phyloP scores from a whole-genome alignment of 805 yeast species.

The Kuraishia borneana region DNA sequence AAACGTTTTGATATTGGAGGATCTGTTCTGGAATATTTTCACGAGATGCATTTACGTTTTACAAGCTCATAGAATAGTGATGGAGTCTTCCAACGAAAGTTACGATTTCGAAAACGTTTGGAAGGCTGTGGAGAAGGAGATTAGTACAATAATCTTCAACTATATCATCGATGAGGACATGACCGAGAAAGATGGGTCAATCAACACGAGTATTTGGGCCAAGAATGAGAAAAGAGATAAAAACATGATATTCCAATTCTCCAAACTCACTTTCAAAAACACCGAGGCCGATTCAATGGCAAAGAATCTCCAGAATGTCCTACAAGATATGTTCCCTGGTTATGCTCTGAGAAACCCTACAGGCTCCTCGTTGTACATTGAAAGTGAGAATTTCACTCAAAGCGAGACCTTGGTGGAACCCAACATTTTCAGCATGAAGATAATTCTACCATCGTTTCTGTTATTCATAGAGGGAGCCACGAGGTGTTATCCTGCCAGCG shows the following conservation, averaged over 20 bases:
- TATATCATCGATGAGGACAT: slow-evolving; percentile 25
- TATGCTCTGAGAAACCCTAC: slow-evolving; percentile 15
- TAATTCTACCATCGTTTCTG: slow-evolving; percentile 63
- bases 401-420: slow-evolving; percentile 60
- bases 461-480: slow-evolving; percentile 54
- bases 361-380: slow-evolving; percentile 36
- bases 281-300: slow-evolving; percentile 17
- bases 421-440: slow-evolving; percentile 69
- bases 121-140: slow-evolving; percentile 28
- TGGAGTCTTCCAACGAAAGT: slow-evolving; percentile 30
- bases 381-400: slow-evolving; percentile 44
- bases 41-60: slow-evolving; percentile 48
- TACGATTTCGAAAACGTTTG: slow-evolving; percentile 25
- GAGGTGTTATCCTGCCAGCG: slow-evolving; percentile 22
- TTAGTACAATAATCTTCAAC: slow-evolving; percentile 23
- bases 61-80: slow-evolving; percentile 59
- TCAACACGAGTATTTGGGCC: not conserved
- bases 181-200: not conserved
- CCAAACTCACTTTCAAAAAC: slow-evolving; percentile 18
- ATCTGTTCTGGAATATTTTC: slow-evolving; percentile 63
- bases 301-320: slow-evolving; percentile 27
- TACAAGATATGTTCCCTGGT: slow-evolving; percentile 67
- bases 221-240: slow-evolving; percentile 7
- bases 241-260: slow-evolving; percentile 23
- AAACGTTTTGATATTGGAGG: slow-evolving; percentile 47